Base-by-base conservation (phyloP, 2,329 filamentous ascomycete species). In the Trichophyton rubrum region DNA sequence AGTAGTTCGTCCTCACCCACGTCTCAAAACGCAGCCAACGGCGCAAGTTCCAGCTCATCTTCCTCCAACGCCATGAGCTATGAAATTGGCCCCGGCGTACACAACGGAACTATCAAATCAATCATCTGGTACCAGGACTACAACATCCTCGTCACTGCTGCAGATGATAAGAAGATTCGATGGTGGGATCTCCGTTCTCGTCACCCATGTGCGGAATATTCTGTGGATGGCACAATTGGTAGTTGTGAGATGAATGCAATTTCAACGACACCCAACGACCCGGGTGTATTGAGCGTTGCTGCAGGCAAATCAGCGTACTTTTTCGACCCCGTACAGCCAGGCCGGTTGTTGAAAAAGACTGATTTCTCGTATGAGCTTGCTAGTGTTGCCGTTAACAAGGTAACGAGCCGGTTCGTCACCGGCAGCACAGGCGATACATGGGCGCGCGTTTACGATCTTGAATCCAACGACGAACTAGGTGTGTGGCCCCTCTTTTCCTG, bases 231-330 rank as follows among this genome's bases (percentile, higher is more conserved):
- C 38, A 82, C 89, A 64, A 92, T 97, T 69, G 90, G 89, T 64
- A 93, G 89, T 8, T 97, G 92, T 77, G 93, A 99, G 74, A 83
- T 97, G 67, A 92, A 88, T 59, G 81, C 82, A 15, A 78, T 89
- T 5, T 79, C 86, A 1, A 78, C 81, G 1, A 75, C 79, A 27
- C 78, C 81, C 61, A 81, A 83, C 45, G 81, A 83, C 62, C 82
- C 83, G 3, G 88, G 88, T 2, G 85, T 96, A 13, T 77, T 99
- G 64, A 89, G 88, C 47, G 90, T 97, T 17, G 89, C 93, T 2
- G 91, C 93, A n/a, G 93, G 93, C 59, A 96, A 96, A 73, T 88
- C 85, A 45, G 88, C 91, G 6, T 95, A 95, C 75, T 95, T 99
- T 70, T 96, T 93, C 80, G 85, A 90, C 60, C 90, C 89, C 15